Conservation (phyloP, 306 rosid genomes). For the Cucumis sativus region Cucumber_9930_V3 NC_026656.2:22373001-22373500, state of each 20-base stretch:
- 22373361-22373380: neutral
- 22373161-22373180: neutral
- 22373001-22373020: constrained; percentile 1
- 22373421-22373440: neutral
- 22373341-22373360: constrained; percentile 4
- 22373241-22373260: neutral
- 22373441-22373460: neutral
- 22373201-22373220: neutral
- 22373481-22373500: constrained; percentile 51
- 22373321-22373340: neutral
- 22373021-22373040: neutral
- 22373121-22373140: neutral
- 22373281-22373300: neutral
- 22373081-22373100: neutral
- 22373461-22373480: constrained; percentile 58
- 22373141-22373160: neutral
- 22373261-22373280: neutral
- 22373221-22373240: neutral
- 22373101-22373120: neutral
- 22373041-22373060: neutral
- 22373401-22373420: neutral
- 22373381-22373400: neutral
- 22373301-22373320: neutral
- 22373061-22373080: neutral
- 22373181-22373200: neutral